Conservation (phyloP, 164 flowering plant species). For the Magnolia officinalis region DNA sequence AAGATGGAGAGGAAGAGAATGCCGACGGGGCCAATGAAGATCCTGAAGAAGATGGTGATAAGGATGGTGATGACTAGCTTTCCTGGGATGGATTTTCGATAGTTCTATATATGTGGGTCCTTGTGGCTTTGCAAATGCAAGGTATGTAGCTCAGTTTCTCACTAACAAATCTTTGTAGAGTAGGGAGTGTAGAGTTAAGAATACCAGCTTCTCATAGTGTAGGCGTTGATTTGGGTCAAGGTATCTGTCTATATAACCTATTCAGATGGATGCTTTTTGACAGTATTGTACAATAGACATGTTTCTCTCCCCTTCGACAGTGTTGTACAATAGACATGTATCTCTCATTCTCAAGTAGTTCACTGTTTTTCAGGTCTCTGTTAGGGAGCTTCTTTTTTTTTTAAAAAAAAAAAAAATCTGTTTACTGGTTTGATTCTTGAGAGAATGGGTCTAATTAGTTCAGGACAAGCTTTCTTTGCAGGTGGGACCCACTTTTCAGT, state of each 20-base stretch:
- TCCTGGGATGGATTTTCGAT: neutral
- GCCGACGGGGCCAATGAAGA: neutral
- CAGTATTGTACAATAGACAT: neutral
- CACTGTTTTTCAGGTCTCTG: no score
- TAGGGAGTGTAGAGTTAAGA: neutral
- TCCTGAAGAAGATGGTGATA: conserved; percentile 15
- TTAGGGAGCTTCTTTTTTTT: no score
- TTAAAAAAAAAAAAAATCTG: no score
- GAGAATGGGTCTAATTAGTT: no score
- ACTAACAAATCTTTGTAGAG: neutral
- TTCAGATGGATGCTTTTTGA: neutral
- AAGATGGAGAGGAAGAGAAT: conserved; percentile 39
- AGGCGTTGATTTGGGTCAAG: neutral
- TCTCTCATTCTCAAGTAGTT: neutral
- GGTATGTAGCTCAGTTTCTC: neutral
- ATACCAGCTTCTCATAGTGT: neutral
- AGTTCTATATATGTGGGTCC: no score
- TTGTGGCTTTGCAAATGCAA: neutral
- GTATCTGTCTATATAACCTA: neutral
- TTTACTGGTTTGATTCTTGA: no score
- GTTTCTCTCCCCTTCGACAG: neutral
- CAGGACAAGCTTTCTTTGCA: no score
- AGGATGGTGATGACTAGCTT: neutral
- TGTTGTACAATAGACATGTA: neutral
- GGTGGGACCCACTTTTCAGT: no score